A percentile compares a stretch with the other conserved stretches of the same genome.
phyloP scores from a whole-genome alignment of 345 rosid genomes.

The Noccaea bulbosa region DNA sequence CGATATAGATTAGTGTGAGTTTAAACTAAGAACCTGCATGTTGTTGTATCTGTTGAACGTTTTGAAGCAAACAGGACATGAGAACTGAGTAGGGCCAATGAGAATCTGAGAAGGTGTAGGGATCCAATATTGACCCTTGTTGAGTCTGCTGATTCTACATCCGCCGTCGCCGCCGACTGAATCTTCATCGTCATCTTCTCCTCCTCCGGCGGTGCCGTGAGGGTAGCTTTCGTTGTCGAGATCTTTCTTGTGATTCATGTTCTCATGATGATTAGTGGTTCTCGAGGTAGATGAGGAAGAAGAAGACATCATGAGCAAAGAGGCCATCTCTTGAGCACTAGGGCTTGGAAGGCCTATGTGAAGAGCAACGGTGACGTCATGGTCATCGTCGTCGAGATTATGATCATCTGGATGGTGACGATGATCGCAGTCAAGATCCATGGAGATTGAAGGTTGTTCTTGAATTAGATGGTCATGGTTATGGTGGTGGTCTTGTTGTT shows the following conservation, averaged over 20 bases:
- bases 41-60: conserved; percentile 96
- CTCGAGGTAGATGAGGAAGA: conserved; percentile 43
- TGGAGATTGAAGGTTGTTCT: conserved; percentile 44
- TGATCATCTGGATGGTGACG: conserved; percentile 40
- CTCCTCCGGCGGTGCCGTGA: conserved; percentile 21
- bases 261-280: conserved; percentile 35
- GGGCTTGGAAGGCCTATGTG: conserved; percentile 95
- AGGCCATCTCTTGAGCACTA: conserved; percentile 76
- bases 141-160: conserved; percentile 68
- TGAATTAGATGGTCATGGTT: conserved; percentile 34
- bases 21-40: conserved; percentile 73
- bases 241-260: conserved; percentile 33
- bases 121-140: conserved; percentile 97
- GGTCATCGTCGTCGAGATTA: conserved; percentile 45
- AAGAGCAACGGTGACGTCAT: conserved; percentile 79
- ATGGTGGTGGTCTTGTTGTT: conserved; percentile 40
- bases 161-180: conserved; percentile 54
- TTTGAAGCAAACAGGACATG: conserved; percentile 97
- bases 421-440: conserved; percentile 46
- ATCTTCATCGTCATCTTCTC: conserved; percentile 52
- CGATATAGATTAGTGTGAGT: conserved; percentile 18
- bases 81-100: conserved; percentile 96
- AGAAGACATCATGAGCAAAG: conserved; percentile 59
- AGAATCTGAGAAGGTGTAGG: conserved; percentile 98
- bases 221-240: conserved; percentile 19